Conservation (phyloP, 2,329 filamentous ascomycete species). For the Fusarium bactridioides region DNA sequence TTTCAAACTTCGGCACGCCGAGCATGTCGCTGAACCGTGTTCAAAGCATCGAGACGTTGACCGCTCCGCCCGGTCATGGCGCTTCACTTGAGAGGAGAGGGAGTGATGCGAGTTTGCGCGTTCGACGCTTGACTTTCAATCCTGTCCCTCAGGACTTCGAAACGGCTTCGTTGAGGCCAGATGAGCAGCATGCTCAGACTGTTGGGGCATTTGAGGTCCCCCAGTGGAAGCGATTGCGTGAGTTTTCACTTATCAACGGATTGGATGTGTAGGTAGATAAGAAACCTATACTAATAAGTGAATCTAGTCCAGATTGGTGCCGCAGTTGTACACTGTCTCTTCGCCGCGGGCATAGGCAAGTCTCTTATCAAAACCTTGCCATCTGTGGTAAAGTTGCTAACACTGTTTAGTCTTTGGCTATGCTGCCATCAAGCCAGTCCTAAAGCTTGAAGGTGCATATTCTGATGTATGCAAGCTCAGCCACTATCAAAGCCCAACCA, state of each 20-base stretch:
- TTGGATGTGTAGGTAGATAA: background rate
- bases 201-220: slow-evolving; percentile 64
- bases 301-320: slow-evolving; percentile 42
- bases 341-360: slow-evolving; percentile 72
- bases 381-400: background rate
- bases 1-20: background rate
- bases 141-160: slow-evolving; percentile 62
- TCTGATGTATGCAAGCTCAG: slow-evolving; percentile 62
- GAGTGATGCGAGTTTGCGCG: slow-evolving; percentile 56
- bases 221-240: slow-evolving; percentile 61
- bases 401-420: slow-evolving; percentile 73
- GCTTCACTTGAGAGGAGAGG: slow-evolving; percentile 45
- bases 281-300: slow-evolving; percentile 3
- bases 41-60: slow-evolving; percentile 61
- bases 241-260: slow-evolving; percentile 33
- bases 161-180: slow-evolving; percentile 50
- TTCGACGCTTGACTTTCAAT: slow-evolving; percentile 62
- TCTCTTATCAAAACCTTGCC: background rate
- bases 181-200: slow-evolving; percentile 51
- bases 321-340: slow-evolving; percentile 62
- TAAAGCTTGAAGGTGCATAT: slow-evolving; percentile 78
- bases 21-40: slow-evolving; percentile 63
- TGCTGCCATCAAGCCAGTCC: slow-evolving; percentile 82
- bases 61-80: slow-evolving; percentile 37
- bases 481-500: slow-evolving; percentile 7